A percentile compares a stretch with the other conserved stretches of the same genome.
phyloP scores from a whole-genome alignment of 352 stramenopile species.

The Phytopythium kandeliae region DNA sequence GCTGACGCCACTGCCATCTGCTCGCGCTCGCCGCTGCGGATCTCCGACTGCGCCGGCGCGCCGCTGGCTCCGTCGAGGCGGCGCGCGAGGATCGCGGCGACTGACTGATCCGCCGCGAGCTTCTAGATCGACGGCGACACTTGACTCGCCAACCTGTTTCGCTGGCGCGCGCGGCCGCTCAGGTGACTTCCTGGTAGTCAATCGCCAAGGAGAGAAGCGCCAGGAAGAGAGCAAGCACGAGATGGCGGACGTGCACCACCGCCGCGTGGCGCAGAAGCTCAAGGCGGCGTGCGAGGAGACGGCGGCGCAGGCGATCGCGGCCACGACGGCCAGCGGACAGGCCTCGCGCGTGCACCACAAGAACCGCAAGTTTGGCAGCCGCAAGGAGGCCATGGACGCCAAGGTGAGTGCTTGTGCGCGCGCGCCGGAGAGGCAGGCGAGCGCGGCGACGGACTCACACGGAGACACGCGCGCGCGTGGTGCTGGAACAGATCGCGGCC shows the following conservation, averaged over 20 bases:
- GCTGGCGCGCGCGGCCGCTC: not conserved
- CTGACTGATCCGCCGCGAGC: not conserved
- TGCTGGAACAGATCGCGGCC: slow-evolving; percentile 67
- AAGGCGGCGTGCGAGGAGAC: slow-evolving; percentile 83
- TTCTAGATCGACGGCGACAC: not conserved
- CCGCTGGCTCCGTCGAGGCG: not conserved
- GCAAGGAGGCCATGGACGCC: slow-evolving; percentile 76
- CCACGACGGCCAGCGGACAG: slow-evolving; percentile 62
- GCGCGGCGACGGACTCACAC: too few relatives aligned
- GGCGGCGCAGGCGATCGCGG: slow-evolving; percentile 67
- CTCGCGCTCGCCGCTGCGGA: not conserved
- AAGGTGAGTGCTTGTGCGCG: slow-evolving; percentile 32
- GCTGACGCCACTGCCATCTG: not conserved
- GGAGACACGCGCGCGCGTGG: too few relatives aligned
- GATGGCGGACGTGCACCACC: slow-evolving; percentile 66
- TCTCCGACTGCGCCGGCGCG: not conserved
- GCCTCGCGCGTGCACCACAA: slow-evolving; percentile 78
- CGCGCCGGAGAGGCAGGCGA: too few relatives aligned
- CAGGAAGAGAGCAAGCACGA: not conserved
- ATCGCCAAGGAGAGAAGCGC: not conserved
- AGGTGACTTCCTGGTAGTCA: not conserved
- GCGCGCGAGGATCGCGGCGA: not conserved
- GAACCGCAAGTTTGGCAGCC: slow-evolving; percentile 76
- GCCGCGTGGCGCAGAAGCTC: slow-evolving; percentile 59
- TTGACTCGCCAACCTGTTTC: too few relatives aligned